A percentile compares a stretch with the other conserved stretches of the same genome.
These are phyloP conservation scores for Ottelia alismoides DNA, from an alignment of 106 monocot genomes.

Conservation along the genomic window DNA sequence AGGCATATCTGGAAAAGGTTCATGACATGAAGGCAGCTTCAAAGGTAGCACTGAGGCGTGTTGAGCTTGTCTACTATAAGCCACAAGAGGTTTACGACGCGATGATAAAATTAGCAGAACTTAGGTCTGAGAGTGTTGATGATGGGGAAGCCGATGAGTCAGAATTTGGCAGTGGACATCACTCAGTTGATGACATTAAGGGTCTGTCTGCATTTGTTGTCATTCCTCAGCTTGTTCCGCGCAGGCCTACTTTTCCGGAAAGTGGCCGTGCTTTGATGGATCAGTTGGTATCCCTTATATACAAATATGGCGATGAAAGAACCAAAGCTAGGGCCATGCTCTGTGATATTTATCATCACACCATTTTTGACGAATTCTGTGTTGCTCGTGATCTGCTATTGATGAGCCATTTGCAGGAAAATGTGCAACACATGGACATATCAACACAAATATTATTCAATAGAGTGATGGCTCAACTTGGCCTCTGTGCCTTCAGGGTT, in stretches of 20 bases:
- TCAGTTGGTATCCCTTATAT: constrained; percentile 63
- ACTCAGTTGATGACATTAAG: constrained; percentile 29
- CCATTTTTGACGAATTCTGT: constrained; percentile 74
- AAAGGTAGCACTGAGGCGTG: constrained; percentile 57
- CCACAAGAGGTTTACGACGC: constrained; percentile 94
- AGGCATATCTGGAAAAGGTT: constrained; percentile 57
- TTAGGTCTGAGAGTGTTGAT: constrained; percentile 14
- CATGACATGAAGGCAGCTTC: constrained; percentile 72
- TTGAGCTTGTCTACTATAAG: constrained; percentile 89
- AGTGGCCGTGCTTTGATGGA: constrained; percentile 79
- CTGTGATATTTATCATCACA: constrained; percentile 97
- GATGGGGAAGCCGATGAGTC: constrained; percentile 23
- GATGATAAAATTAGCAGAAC: constrained; percentile 81
- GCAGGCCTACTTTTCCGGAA: constrained; percentile 78
- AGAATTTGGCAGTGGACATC: constrained; percentile 23
- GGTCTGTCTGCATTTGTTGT: constrained; percentile 59
- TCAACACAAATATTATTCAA: constrained; percentile 90
- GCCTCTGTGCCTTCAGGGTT: constrained; percentile 86
- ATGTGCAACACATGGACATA: constrained; percentile 89
- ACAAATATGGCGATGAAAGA: constrained; percentile 85
- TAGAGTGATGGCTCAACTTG: constrained; percentile 94
- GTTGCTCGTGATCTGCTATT: constrained; percentile 79
- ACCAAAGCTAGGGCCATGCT: constrained; percentile 99
- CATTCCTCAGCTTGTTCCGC: constrained; percentile 64
- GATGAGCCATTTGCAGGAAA: constrained; percentile 97